Evolutionary conservation across 2,329 filamentous ascomycete genomes (phyloP), one percentile per base, ranked within the genome.

Genomic region (Tolypocladium pustulatum): DNA sequence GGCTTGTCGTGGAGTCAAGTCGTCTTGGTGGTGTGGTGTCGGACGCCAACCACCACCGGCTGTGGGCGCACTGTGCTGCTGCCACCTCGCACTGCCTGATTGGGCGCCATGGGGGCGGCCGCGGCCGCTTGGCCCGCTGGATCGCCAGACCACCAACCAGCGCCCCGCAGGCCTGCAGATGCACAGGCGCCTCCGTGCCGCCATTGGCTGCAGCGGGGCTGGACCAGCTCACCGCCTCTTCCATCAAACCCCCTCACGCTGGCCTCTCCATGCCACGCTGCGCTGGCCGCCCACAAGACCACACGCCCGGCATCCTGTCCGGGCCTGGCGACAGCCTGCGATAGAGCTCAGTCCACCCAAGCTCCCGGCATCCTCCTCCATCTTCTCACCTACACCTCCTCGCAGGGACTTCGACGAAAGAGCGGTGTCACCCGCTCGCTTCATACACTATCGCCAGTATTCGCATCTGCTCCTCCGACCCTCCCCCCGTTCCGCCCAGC

Each of bases 371-470:
- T 53, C 49, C 20, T 51, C 46, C 46, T 53, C 49, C 49, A 22
- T 53, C 49, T 36, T 53, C 49, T 13, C 49, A 53, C 30, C 49
- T 53, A 36, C 49, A 52, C 38, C 38, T 49, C 55, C 55, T 49
- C 55, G 34, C 34, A 40, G 54, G 37, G 38, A 10, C 25, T n/a
- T 41, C 54, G 15, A 36, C 56, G 49, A 58, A 58, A 58, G 51
- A 74, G 75, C 74, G 75, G 75, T 76, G 74, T 76, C 75, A 68
- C 68, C 68, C 65, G 68, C 67, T 72, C 60, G 60, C 61, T 61
- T 71, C 63, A 62, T 71, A 71, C 71, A 73, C 72, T 70, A 72
- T 67, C 67, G 64, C 64, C 65, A 67, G 61, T 63, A 61, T 61
- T 69, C 66, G 65, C 65, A 65, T 63, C 60, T 55, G 59, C 70